Evolutionary conservation across 768 basidiomycete genomes (phyloP).

Genomic region (Pisolithus orientalis): DNA sequence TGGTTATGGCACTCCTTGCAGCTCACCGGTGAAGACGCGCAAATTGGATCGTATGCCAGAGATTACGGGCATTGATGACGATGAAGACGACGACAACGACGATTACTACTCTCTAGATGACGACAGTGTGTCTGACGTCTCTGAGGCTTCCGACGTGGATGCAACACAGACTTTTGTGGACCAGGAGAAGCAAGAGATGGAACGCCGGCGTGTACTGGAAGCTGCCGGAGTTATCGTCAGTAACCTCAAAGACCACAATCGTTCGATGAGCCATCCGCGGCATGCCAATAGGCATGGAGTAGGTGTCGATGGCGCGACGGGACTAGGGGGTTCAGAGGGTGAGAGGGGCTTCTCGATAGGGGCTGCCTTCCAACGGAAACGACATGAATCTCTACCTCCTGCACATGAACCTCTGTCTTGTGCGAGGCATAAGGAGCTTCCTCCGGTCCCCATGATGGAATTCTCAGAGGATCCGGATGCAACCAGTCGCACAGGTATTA

Average conservation of each 20-base stretch:
- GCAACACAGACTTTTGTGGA: slow-evolving; percentile 44
- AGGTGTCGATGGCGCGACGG: neutral
- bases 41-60: slow-evolving; percentile 4
- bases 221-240: slow-evolving; percentile 80
- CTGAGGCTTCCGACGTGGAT: slow-evolving; percentile 17
- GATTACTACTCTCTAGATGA: slow-evolving; percentile 26
- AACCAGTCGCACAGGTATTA: neutral
- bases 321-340: neutral
- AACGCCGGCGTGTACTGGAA: slow-evolving; percentile 78
- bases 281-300: neutral
- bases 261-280: neutral
- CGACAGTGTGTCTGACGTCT: slow-evolving; percentile 18
- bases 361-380: slow-evolving; percentile 11
- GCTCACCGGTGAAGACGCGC: slow-evolving; percentile 14
- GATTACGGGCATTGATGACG: slow-evolving; percentile 3
- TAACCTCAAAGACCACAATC: neutral
- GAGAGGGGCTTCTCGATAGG: neutral
- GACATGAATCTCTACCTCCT: slow-evolving; percentile 14
- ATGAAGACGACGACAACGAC: slow-evolving; percentile 28
- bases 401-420: too few relatives aligned
- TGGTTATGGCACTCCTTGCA: slow-evolving; percentile 19
- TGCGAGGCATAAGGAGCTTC: slow-evolving; percentile 42
- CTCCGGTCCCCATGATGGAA: slow-evolving; percentile 39
- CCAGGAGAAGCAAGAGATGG: slow-evolving; percentile 59
- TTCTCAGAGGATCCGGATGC: slow-evolving; percentile 9